Evolutionary conservation across 352 stramenopile species (phyloP), one percentile per base, ranked within the genome.

Genomic region (Detonula confervacea): DNA sequence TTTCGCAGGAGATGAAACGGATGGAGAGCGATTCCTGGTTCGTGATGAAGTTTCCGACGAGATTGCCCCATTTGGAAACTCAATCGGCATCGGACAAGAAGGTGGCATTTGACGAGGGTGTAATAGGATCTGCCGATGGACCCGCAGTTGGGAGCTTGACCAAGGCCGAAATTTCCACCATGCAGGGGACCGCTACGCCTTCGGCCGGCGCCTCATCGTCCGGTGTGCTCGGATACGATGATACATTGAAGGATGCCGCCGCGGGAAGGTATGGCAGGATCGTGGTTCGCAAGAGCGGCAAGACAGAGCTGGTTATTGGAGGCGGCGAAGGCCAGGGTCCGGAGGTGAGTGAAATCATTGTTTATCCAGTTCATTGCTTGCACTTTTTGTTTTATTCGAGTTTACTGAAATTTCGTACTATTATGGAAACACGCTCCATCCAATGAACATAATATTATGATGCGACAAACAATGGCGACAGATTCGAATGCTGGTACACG

Each of bases 11-110:
- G 35, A 44, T 61, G 20, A 67, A 68, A 20, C 52, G 69, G 30
- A 57, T 52, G 25, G 83, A 91, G 54, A 46, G 77, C 44, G 69
- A 91, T 80, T 82, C 74, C 5, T 92, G 86, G 83, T 91, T 91
- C 54, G 47, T 93, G 20, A 78, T 92, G 27, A 90, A 93, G 62
- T 83, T 93, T 52, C 88, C 88, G 20, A 92, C 88, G 9, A 76
- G 88, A 30, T 71, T 93, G 24, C 86, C 86, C 22, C 81, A 59
- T 68, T 66, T 86, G 44, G 55, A 73, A 70, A 25, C 44, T 61
- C 44, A 42, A 16, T 63, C 63, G 14, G 33, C 63, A 12, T 73
- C 63, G 63, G 30, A 24, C 8, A 59, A 60, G 30, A 24, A 56
- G 20, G 42, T 35, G 27, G 42, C 54, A n/a, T n/a, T n/a, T n/a